phyloP scores from a whole-genome alignment of 2,329 filamentous ascomycete genomes.

The Colletotrichum sansevieriae region DNA sequence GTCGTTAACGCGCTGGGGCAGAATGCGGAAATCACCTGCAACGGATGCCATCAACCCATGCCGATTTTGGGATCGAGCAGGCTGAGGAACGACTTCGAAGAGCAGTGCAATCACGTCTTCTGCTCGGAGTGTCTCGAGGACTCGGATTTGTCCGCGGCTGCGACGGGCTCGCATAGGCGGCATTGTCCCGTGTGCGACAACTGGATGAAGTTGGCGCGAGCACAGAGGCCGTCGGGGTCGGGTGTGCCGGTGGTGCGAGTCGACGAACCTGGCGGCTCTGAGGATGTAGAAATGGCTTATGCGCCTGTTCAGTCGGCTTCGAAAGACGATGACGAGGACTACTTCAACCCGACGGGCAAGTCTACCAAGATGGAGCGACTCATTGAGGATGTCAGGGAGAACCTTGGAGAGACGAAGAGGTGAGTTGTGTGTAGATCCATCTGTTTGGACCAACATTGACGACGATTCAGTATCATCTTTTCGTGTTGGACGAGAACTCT shows the following conservation, averaged over 20 bases:
- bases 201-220: conserved; percentile 25
- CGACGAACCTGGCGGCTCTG: not conserved
- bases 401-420: conserved; percentile 47
- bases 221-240: not conserved
- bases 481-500: conserved; percentile 61
- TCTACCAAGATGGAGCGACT: conserved; percentile 52
- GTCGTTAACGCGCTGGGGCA: conserved; percentile 43
- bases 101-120: conserved; percentile 49
- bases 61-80: conserved; percentile 46
- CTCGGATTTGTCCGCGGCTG: not conserved
- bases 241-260: conserved; percentile 11
- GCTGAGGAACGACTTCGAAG: conserved; percentile 41
- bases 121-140: conserved; percentile 50
- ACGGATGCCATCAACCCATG: conserved; percentile 51
- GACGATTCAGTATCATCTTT: conserved; percentile 56
- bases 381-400: conserved; percentile 48
- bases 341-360: conserved; percentile 47
- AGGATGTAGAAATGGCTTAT: conserved; percentile 17
- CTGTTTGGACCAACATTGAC: not conserved
- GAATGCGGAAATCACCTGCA: conserved; percentile 46
- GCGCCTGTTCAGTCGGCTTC: not conserved
- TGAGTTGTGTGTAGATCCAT: conserved; percentile 4
- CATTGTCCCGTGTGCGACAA: conserved; percentile 46
- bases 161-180: not conserved
- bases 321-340: conserved; percentile 41